Evolutionary conservation across 768 basidiomycete species (phyloP), one percentile per base, ranked within the genome.

Genomic region (Hypholoma fasciculare): DNA sequence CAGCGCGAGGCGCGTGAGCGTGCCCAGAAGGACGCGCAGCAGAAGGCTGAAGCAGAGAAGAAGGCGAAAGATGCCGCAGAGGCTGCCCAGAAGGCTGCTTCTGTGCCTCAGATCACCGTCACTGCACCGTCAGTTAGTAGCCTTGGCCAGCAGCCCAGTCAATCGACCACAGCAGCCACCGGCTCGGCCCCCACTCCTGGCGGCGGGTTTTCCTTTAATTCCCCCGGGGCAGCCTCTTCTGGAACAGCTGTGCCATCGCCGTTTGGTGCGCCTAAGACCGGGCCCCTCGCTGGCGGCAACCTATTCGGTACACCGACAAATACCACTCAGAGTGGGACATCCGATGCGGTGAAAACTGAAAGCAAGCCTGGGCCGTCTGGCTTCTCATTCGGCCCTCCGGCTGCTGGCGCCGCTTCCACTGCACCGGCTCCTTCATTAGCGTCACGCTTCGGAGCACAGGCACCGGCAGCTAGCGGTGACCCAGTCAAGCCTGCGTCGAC

Each of bases 1-100:
- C 62, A 62, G 54, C 61, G 52, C 17, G 62, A 59, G 14, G 60
- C 57, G 12, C 46, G 66, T 7, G 61, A 71, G 14, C 48, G 48
- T 14, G 56, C 52, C 13, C 54, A 56, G 20, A 56, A 27, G 36
- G 59, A 63, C 38, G 62, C 65, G 6, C 54, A 54, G 44, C 39
- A 54, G 44, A 54, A 47, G 44, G 48, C 48, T 1, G 27, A 49
- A 1, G 48, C n/a, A 5, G 70, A 66, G 49, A 58, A 57, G 13
- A 49, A 58, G 51, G 62, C 48, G 9, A 54, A 60, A 42, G 53
- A 49, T 67, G 47, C 55, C 70, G 50, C 57, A 30, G 53, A 57
- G 23, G 56, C 64, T 20, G 55, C 60, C 27, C 43, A 57, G 23
- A 52, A 61, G 57, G 23, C 55, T 20, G 49, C 57, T 2, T 50